phyloP scores from a whole-genome alignment of 2,329 filamentous ascomycete genomes.

The Phoma sp. region DNA sequence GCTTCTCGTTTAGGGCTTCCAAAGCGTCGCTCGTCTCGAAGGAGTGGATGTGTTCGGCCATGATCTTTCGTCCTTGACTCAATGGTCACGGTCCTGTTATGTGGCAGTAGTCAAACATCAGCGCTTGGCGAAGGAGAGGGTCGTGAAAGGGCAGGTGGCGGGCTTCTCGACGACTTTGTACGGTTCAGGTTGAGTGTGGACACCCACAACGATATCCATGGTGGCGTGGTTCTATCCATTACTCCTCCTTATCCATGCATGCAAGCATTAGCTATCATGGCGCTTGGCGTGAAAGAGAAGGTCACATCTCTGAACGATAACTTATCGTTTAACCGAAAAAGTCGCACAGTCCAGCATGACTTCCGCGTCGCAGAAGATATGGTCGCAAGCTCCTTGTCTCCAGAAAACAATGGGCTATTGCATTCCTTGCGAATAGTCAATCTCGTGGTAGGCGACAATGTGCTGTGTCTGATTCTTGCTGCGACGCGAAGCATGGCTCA shows the following conservation, averaged over 20 bases:
- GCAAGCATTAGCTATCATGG: slow-evolving; percentile 1
- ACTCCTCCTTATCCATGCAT: neutral
- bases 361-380: neutral
- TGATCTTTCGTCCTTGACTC: neutral
- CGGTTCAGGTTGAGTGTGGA: neutral
- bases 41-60: slow-evolving; percentile 2
- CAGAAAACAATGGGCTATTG: no score
- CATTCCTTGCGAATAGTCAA: no score
- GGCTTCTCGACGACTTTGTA: neutral
- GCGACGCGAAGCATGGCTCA: no score
- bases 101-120: neutral
- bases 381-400: no score
- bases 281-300: slow-evolving; percentile 10
- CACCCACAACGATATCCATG: no score
- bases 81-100: neutral
- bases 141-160: neutral
- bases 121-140: neutral
- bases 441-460: no score
- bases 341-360: neutral
- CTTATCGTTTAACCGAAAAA: slow-evolving; percentile 1
- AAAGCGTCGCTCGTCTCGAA: neutral
- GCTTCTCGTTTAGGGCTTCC: slow-evolving; percentile 6
- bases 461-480: no score
- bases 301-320: slow-evolving; percentile 2
- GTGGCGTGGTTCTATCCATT: neutral